phyloP scores from a whole-genome alignment of 1,284 basidiomycete genomes.

The Rhodotorula sp. region DNA sequence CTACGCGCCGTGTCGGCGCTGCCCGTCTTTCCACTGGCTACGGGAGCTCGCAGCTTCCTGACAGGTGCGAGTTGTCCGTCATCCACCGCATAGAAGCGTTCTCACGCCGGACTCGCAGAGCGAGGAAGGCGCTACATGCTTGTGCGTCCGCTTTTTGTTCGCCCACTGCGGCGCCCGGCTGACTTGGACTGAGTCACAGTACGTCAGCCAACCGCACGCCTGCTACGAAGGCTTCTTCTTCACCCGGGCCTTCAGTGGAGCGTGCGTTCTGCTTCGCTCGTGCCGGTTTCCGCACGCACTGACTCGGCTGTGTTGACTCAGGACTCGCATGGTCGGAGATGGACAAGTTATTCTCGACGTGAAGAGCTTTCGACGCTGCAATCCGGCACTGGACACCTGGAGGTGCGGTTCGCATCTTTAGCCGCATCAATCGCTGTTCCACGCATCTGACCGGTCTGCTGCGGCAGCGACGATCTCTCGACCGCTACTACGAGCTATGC shows the following conservation, averaged over 20 bases:
- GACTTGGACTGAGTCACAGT: neutral
- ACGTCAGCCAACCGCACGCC: slow-evolving; percentile 18
- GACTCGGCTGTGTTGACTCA: neutral
- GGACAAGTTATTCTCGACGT: slow-evolving; percentile 37
- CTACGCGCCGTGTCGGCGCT: neutral
- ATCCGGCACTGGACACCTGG: slow-evolving; percentile 33
- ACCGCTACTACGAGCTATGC: neutral
- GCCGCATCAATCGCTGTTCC: neutral
- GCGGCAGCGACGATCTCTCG: slow-evolving; percentile 12
- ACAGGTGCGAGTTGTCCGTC: neutral
- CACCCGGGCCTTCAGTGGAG: slow-evolving; percentile 31
- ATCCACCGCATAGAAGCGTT: too few relatives aligned
- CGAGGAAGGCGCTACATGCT: slow-evolving; percentile 5
- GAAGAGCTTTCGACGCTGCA: slow-evolving; percentile 28
- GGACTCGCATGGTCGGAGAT: slow-evolving; percentile 20
- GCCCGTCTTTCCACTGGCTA: neutral
- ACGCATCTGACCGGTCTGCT: neutral
- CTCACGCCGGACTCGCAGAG: neutral
- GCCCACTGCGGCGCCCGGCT: neutral
- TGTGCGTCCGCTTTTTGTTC: neutral
- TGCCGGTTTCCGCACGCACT: neutral
- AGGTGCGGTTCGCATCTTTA: slow-evolving; percentile 2
- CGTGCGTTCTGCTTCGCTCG: slow-evolving; percentile 10
- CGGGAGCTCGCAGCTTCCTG: neutral
- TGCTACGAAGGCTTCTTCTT: slow-evolving; percentile 35